A percentile compares a stretch with the other conserved stretches of the same genome.
Conservation (phyloP, 2,329 filamentous ascomycete species). For the Colletotrichum camelliae region DNA sequence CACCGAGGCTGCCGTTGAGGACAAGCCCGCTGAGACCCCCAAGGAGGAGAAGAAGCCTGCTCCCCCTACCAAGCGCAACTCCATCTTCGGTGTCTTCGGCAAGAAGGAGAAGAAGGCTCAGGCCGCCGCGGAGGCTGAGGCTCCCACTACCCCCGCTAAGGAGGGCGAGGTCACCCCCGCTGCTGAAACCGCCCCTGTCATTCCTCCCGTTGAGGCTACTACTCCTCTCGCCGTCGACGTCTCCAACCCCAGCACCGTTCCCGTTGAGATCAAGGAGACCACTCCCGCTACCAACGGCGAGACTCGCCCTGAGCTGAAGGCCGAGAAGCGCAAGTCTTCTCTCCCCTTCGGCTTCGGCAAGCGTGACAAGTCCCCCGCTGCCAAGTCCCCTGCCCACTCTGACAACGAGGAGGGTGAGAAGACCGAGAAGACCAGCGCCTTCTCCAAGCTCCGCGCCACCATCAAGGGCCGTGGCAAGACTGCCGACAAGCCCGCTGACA, state of each 20-base stretch:
- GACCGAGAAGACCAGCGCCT: conserved; percentile 56
- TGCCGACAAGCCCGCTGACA: conserved; percentile 42
- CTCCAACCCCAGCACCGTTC: conserved; percentile 49
- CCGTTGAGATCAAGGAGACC: conserved; percentile 51
- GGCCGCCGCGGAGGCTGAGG: conserved; percentile 55
- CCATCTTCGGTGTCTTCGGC: conserved; percentile 61
- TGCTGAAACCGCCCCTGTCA: conserved; percentile 61
- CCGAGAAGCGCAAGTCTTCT: conserved; percentile 82
- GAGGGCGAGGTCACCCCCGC: conserved; percentile 44
- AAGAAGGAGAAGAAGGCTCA: conserved; percentile 66
- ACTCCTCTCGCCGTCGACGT: conserved; percentile 63
- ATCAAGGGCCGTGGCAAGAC: conserved; percentile 53
- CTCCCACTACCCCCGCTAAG: conserved; percentile 43
- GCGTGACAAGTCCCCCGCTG: conserved; percentile 36
- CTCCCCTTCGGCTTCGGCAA: conserved; percentile 78
- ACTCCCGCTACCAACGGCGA: conserved; percentile 54
- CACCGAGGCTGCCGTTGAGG: conserved; percentile 38
- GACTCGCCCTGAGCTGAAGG: conserved; percentile 69
- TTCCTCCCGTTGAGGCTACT: conserved; percentile 63
- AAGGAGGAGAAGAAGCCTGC: conserved; percentile 49
- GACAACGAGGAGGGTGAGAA: conserved; percentile 67
- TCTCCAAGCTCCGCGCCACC: conserved; percentile 66
- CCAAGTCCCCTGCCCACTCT: conserved; percentile 56
- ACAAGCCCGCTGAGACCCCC: conserved; percentile 36
- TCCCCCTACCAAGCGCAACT: conserved; percentile 59